Evolutionary conservation across 148 eudicot species (phyloP).

Genomic region (Dianthus caryophyllus): DNA sequence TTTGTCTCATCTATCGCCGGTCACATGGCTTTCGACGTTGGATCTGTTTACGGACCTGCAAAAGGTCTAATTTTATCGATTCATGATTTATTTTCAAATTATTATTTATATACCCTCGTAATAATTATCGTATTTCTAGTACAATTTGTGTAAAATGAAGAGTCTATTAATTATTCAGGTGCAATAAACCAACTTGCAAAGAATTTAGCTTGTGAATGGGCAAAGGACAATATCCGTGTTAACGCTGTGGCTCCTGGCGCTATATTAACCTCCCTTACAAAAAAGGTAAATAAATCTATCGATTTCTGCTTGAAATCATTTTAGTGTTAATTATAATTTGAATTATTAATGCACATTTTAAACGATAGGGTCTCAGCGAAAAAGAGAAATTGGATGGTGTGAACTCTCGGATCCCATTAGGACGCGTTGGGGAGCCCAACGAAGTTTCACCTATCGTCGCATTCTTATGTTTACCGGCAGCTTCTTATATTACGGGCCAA

Average conservation of each 20-base stretch:
- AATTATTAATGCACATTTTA: no score
- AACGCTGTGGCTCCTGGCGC: constrained; percentile 18
- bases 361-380: neutral
- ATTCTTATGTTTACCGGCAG: constrained; percentile 49
- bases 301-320: neutral
- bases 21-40: constrained; percentile 1
- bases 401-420: constrained; percentile 26
- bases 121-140: no score
- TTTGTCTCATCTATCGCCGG: constrained; percentile 18
- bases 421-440: constrained; percentile 29
- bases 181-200: constrained; percentile 12
- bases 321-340: no score
- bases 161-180: no score
- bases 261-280: constrained; percentile 4
- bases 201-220: constrained; percentile 31
- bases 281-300: neutral
- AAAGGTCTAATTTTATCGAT: constrained; percentile 8
- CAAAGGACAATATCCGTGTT: constrained; percentile 20
- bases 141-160: no score
- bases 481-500: constrained; percentile 56
- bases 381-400: constrained; percentile 4
- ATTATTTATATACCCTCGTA: no score
- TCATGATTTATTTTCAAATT: no score
- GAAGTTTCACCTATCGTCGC: constrained; percentile 45
- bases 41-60: constrained; percentile 25